Evolutionary conservation across 169 alveolate genomes (phyloP).

Genomic region (Amoebophrya sp.): DNA sequence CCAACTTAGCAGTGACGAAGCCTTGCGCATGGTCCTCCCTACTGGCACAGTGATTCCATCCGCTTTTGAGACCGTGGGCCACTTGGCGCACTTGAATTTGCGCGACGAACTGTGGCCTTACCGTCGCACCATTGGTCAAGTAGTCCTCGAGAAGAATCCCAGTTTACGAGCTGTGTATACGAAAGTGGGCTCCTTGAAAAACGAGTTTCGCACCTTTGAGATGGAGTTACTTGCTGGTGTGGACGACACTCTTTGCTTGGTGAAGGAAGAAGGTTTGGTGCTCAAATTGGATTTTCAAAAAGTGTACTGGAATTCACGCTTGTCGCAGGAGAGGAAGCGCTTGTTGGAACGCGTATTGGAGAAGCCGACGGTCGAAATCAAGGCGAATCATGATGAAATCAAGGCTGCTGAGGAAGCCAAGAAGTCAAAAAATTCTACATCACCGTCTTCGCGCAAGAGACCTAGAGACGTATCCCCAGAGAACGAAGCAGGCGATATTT

Average conservation of each 20-base stretch:
- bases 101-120: conserved; percentile 58
- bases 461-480: no score
- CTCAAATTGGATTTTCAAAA: conserved; percentile 18
- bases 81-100: conserved; percentile 73
- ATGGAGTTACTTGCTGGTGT: conserved; percentile 71
- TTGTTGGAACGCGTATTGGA: neutral
- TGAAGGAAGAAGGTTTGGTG: conserved; percentile 34
- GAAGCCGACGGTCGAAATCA: no score
- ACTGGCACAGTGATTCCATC: conserved; percentile 55
- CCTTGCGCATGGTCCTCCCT: conserved; percentile 53
- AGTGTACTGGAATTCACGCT: conserved; percentile 36
- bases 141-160: conserved; percentile 69
- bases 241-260: conserved; percentile 50
- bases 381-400: no score
- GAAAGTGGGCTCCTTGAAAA: conserved; percentile 63
- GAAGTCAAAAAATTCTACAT: no score
- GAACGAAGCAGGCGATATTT: no score
- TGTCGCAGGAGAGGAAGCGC: conserved; percentile 6
- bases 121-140: conserved; percentile 63
- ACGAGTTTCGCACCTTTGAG: conserved; percentile 68
- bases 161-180: conserved; percentile 64
- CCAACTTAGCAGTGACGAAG: conserved; percentile 43
- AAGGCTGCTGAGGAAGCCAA: no score
- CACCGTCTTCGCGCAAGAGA: no score
- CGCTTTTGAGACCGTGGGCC: conserved; percentile 71